These are phyloP conservation scores for Xanthoconium separans DNA, from an alignment of 1,284 basidiomycete genomes.

Conservation along the genomic window DNA sequence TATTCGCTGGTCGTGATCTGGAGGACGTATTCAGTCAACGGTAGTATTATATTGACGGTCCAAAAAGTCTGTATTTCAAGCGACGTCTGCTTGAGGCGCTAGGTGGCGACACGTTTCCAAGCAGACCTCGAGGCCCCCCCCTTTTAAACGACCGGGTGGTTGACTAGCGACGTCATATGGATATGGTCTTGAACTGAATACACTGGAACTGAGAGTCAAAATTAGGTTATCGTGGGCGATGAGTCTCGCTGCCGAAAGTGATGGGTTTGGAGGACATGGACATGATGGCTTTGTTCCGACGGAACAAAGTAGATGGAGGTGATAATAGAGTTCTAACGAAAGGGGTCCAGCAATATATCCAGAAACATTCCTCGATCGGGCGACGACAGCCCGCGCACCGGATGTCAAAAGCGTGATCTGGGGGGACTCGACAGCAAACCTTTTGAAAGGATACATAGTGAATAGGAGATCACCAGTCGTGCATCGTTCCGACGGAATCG, in stretches of 20 bases:
- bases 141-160: not conserved
- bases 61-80: not conserved
- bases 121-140: not conserved
- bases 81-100: not conserved
- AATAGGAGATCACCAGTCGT: not conserved
- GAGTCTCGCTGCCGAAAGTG: conserved; percentile 14
- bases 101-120: conserved; percentile 3
- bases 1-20: not conserved
- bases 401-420: not conserved
- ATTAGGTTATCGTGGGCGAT: not conserved
- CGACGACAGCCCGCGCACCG: not conserved
- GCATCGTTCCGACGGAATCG: conserved; percentile 20
- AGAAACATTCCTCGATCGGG: conserved; percentile 2
- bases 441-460: too few relatives aligned
- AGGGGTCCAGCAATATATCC: not conserved
- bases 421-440: not conserved
- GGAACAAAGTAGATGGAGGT: conserved; percentile 2
- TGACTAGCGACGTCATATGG: not conserved
- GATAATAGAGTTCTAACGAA: not conserved
- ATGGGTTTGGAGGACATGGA: not conserved
- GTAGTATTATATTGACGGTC: not conserved
- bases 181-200: not conserved
- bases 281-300: conserved; percentile 1
- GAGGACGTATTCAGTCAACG: conserved; percentile 3
- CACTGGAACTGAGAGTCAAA: not conserved